A percentile compares a stretch with the other conserved stretches of the same genome.
Evolutionary conservation across 2,329 filamentous ascomycete species (phyloP).

Genomic region (Nemania serpens): DNA sequence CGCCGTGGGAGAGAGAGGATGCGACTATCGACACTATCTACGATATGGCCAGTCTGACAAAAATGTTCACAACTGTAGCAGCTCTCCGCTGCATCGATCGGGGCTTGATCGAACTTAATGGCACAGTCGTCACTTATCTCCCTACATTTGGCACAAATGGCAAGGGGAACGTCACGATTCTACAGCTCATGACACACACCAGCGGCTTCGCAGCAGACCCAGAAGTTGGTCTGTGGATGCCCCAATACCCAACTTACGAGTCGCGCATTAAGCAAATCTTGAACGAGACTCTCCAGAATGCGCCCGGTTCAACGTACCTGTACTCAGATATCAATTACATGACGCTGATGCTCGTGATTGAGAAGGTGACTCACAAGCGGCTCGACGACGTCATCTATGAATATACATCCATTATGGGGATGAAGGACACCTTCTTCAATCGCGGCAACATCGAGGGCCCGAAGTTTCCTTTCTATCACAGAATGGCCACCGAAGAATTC

Average conservation of each 20-base stretch:
- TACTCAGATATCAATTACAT: slow-evolving; percentile 24
- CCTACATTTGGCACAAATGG: slow-evolving; percentile 14
- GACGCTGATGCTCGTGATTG: slow-evolving; percentile 22
- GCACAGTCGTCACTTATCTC: slow-evolving; percentile 15
- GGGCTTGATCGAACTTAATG: slow-evolving; percentile 13
- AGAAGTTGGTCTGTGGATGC: slow-evolving; percentile 16
- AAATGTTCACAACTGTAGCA: slow-evolving; percentile 18
- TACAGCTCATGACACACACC: slow-evolving; percentile 21
- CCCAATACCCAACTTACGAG: slow-evolving; percentile 20
- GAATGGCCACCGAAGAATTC: slow-evolving; percentile 18
- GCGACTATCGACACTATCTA: slow-evolving; percentile 21
- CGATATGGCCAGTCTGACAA: slow-evolving; percentile 21
- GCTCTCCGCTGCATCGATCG: slow-evolving; percentile 19
- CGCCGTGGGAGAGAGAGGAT: slow-evolving; percentile 7
- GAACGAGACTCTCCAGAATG: slow-evolving; percentile 15
- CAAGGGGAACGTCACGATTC: slow-evolving; percentile 19
- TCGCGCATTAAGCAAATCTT: slow-evolving; percentile 15
- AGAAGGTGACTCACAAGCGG: slow-evolving; percentile 9
- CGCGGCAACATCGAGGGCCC: slow-evolving; percentile 17
- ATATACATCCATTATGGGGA: slow-evolving; percentile 21
- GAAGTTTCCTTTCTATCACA: slow-evolving; percentile 5
- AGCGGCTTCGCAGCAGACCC: slow-evolving; percentile 21
- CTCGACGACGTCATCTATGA: slow-evolving; percentile 17
- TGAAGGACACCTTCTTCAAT: slow-evolving; percentile 23
- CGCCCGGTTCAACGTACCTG: slow-evolving; percentile 11